Evolutionary conservation across 108 stramenopile genomes (phyloP), one percentile per base, ranked within the genome.

Genomic region (Cyclotella choctawhatcheeana): DNA sequence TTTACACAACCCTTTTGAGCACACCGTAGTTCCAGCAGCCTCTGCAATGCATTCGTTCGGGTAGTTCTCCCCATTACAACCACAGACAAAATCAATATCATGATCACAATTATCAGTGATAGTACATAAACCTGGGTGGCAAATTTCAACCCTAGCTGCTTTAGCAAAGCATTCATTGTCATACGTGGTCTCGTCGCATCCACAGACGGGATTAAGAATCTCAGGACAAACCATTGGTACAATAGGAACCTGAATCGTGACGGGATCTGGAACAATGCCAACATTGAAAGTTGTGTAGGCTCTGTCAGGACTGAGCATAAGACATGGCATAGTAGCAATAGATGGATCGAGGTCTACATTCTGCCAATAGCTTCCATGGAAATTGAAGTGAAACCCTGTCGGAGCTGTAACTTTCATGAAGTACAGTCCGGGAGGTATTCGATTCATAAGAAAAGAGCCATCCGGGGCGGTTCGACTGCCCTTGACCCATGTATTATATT

Each of bases 361-460:
- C 20, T 33, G 32, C 37, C 43, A 69, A 55, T n/a, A 48, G 17
- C 2, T 18, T 5, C 1, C 14, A 30, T 21, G 35, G 58, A 32
- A 53, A 14, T 20, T 25, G 5, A 74, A 50, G 22, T 60, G 69
- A 50, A 54, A 70, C 43, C 58, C 69, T 34, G 2, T 26, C 18
- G 69, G 69, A 0, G 58, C 27, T 0, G 47, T 40, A 22, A 70
- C 60, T 25, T 70, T 59, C 13, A 70, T 20, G 18, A 20, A 70
- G 24, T 70, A 70, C 16, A 48, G 16, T 14, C 65, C 74, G 6
- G 58, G 65, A 37, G 30, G 35, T 3, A 60, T 34, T 12, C 45
- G 26, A 22, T 18, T 30, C 27, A 75, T 67, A n/a, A 32, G 35
- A 35, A 44, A 75, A 1, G 35, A 60, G 20, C 74, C 74, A 67